Base-by-base conservation (phyloP, 139 green algal species). In the Chlorella sp. region DNA sequence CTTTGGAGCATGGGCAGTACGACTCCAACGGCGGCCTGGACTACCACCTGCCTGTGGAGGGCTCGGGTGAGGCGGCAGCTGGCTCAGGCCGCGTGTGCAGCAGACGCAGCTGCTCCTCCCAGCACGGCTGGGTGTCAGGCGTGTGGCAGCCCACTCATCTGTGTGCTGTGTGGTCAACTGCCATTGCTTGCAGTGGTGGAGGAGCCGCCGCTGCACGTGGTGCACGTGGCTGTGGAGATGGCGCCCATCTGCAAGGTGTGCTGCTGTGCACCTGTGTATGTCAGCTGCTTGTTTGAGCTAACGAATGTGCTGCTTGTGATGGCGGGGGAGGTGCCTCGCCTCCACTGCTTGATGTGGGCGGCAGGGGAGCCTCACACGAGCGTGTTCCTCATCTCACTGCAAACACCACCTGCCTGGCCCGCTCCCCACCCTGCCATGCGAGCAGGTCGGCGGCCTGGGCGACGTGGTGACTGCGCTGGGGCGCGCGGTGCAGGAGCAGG, bases 181-280 rank as follows among this genome's bases (percentile, higher is more conserved):
- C n/a, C n/a, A n/a, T n/a, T n/a, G n/a, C n/a, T 21, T 67, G 85
- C 85, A 88, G 88, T 88, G 21, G 73, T 91, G 26, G 30, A 44
- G n/a, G 81, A 88, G 86, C 86, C 82, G 80, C 86, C 89, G 38
- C 90, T 99, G 81, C 91, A 95, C 78, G 87, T 99, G 13, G 88
- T 96, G 34, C 97, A 99, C 88, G 84, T 99, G 7, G 93, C 96
- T 11, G 94, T 98, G 25, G 97, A 99, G 91, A 99, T 99, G 97
- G 97, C 97, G 38, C 97, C 97, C 60, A 98, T 99, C 83, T 95
- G 94, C 81, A 99, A 99, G 92, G 96, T 95, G 62, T 9, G 44
- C 44, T 51, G n/a, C n/a, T n/a, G n/a, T n/a, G n/a, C n/a, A n/a
- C n/a, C n/a, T n/a, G n/a, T n/a, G n/a, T n/a, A n/a, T n/a, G n/a